Conservation (phyloP, 2,329 filamentous ascomycete genomes). For the Fusarium metavorans region DNA sequence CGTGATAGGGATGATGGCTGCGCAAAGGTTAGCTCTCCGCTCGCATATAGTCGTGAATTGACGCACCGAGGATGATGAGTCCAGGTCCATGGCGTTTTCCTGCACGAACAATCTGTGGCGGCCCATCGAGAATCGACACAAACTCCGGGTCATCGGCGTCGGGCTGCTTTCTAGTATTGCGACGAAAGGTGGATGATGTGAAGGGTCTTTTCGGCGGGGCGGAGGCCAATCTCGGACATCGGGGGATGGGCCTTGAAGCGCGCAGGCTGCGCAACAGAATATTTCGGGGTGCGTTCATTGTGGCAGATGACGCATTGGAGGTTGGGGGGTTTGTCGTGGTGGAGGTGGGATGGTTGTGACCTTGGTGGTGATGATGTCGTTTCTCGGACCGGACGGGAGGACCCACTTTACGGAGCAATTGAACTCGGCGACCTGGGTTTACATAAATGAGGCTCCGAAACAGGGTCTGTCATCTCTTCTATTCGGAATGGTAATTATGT, state of each 20-base stretch:
- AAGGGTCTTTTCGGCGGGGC: constrained; percentile 29
- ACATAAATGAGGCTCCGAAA: not conserved
- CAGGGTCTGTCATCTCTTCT: not conserved
- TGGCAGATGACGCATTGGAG: constrained; percentile 23
- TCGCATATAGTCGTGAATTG: not conserved
- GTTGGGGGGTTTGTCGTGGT: not conserved
- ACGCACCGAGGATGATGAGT: constrained; percentile 78
- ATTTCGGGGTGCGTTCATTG: constrained; percentile 46
- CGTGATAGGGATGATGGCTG: constrained; percentile 88
- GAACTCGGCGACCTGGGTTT: not conserved
- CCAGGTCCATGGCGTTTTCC: constrained; percentile 82
- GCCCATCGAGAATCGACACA: constrained; percentile 87
- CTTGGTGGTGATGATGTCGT: constrained; percentile 31
- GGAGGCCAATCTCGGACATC: constrained; percentile 22
- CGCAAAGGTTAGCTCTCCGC: not conserved
- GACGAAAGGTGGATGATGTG: constrained; percentile 34
- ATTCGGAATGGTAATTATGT: not conserved
- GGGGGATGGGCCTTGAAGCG: constrained; percentile 19
- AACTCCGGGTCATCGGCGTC: constrained; percentile 82
- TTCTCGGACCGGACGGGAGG: constrained; percentile 8
- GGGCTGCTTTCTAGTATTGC: constrained; percentile 53
- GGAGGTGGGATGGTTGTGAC: not conserved
- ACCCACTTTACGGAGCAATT: constrained; percentile 9
- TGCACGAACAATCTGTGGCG: constrained; percentile 81
- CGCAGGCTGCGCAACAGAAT: constrained; percentile 46